Conservation (phyloP, 768 basidiomycete species). For the Naganishia vishniacii region DNA sequence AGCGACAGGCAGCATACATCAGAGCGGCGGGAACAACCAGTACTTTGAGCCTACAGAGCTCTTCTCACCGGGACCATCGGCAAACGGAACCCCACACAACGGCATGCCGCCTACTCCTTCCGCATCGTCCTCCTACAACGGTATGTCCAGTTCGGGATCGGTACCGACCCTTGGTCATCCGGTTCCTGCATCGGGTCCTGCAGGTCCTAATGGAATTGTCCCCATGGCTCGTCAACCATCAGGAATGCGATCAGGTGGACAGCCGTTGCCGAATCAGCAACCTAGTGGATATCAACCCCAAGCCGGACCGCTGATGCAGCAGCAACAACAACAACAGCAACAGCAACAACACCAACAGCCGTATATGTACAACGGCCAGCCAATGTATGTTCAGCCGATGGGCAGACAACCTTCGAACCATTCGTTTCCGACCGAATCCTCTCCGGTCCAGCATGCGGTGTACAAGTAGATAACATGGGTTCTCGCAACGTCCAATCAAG, state of each 20-base stretch:
- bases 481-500: no score
- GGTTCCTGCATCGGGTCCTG: not conserved
- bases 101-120: constrained; percentile 20
- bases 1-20: constrained; percentile 2
- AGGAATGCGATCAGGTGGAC: constrained; percentile 6
- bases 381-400: constrained; percentile 12
- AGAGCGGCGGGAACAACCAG: constrained; percentile 10
- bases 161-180: constrained; percentile 12
- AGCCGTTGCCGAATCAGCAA: not conserved
- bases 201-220: not conserved
- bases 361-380: constrained; percentile 3
- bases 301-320: not conserved
- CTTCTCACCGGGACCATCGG: constrained; percentile 12
- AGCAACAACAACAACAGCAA: not conserved
- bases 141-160: constrained; percentile 20
- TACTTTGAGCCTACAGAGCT: constrained; percentile 16
- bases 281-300: not conserved
- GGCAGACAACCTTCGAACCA: constrained; percentile 11
- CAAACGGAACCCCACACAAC: constrained; percentile 1
- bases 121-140: constrained; percentile 16
- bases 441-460: not conserved
- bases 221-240: constrained; percentile 6
- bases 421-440: not conserved
- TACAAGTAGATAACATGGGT: constrained; percentile 1
- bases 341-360: constrained; percentile 3